Evolutionary conservation across 1,139 yeast genomes (phyloP), one percentile per base, ranked within the genome.

Genomic region (Wickerhamiella infanticola): DNA sequence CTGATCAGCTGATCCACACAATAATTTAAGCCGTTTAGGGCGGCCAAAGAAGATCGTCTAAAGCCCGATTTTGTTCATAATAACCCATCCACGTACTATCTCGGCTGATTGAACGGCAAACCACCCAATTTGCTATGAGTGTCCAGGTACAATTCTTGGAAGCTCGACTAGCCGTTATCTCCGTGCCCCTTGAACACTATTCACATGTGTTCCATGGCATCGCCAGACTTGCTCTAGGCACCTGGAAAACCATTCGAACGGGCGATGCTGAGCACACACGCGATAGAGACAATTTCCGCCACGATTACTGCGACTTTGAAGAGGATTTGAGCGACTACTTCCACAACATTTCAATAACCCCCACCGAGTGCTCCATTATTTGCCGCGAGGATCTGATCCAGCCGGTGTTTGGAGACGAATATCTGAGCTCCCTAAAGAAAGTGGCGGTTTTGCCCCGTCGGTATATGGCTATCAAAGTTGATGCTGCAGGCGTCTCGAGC

Each of bases 401-500:
- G 3, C 50, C 54, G n/a, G 51, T 69, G 4, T 74, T 75, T 53
- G 55, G 55, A 3, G 58, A 63, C 35, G 33, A 11, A 7, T 29
- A 29, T 11, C 33, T 29, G 33, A 11, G 9, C 7, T 29, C 33
- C 9, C 9, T 29, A 11, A 7, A 7, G 33, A 11, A 11, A 2
- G 35, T 9, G 3, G 13, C 69, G 47, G 55, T 76, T n/a, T 53
- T 77, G 7, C 63, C 66, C 1, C 72, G 72, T 31, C 63, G 64
- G 25, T 79, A 72, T 55, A 63, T 77, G 37, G 72, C 72, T 29
- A 63, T 79, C 35, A 81, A 77, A 50, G 73, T 79, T 3, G 79
- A 77, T 51, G 73, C 76, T 46, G 82, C 77, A 50, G 81, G 84
- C 0, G 66, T 69, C 23, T 71, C 68, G 52, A 76, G 70, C 48